A percentile compares a stretch with the other conserved stretches of the same genome.
These are phyloP conservation scores for Edaphochlamys debaryana DNA, from an alignment of 139 green algal genomes.

Conservation along the genomic window DNA sequence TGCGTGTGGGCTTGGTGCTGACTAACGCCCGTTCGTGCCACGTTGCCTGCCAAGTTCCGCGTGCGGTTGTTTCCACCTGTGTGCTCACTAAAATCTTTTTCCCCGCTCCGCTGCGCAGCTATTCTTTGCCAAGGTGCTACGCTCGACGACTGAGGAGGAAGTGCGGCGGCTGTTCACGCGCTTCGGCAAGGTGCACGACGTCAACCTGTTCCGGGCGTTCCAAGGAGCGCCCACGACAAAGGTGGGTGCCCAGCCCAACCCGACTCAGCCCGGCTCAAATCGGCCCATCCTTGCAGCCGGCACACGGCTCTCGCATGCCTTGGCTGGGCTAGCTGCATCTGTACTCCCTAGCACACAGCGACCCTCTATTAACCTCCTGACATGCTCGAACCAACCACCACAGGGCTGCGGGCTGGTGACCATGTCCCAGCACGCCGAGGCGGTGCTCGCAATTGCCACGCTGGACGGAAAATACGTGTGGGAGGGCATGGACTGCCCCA, in stretches of 20 bases:
- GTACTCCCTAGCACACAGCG: background rate
- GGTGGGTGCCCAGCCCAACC: no score
- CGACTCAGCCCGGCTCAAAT: background rate
- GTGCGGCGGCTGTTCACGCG: conserved; percentile 56
- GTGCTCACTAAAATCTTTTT: no score
- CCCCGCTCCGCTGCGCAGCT: conserved; percentile 40
- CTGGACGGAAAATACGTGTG: conserved; percentile 54
- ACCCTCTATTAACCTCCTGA: background rate
- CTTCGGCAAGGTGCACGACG: conserved; percentile 65
- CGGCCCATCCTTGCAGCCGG: no score
- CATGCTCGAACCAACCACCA: background rate
- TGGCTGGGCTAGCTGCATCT: no score
- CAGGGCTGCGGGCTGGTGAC: conserved; percentile 72
- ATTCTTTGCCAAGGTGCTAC: conserved; percentile 73
- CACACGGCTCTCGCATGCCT: no score
- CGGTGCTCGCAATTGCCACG: conserved; percentile 53
- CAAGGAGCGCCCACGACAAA: conserved; percentile 65
- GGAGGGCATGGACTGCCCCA: conserved; percentile 67
- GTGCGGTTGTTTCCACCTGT: no score
- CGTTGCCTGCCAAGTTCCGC: no score
- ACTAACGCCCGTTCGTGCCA: no score
- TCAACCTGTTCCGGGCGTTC: conserved; percentile 73
- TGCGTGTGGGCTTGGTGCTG: no score
- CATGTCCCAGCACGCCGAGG: conserved; percentile 61
- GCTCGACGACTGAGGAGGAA: conserved; percentile 63